Percentiles rank a stretch among this genome's conserved stretches.
phyloP scores from a whole-genome alignment of 441 rosid species.

The Corymbia citriodora region DNA sequence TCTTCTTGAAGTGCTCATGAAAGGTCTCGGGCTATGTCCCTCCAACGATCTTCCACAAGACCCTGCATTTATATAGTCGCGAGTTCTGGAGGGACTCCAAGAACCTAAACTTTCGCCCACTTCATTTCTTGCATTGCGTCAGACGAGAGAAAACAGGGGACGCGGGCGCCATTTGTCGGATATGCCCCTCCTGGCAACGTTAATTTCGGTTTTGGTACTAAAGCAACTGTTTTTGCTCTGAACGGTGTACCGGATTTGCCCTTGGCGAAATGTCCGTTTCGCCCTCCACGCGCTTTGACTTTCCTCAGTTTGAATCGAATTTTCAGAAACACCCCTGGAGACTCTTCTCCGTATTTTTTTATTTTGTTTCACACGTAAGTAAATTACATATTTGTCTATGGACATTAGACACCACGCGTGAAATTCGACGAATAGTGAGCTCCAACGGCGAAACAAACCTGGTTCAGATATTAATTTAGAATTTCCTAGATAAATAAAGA shows the following conservation, averaged over 20 bases:
- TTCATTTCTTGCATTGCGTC: neutral
- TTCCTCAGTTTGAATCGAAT: neutral
- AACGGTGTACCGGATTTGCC: slow-evolving; percentile 12
- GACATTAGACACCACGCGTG: too few species aligned
- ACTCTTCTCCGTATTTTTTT: neutral
- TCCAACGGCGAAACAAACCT: neutral
- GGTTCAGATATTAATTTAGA: neutral
- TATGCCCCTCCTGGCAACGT: neutral
- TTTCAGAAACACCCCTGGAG: neutral
- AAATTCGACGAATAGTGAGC: neutral
- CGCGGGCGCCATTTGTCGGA: neutral
- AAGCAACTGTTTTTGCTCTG: neutral
- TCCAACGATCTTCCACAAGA: neutral
- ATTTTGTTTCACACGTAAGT: neutral
- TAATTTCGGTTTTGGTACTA: neutral
- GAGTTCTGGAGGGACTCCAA: neutral
- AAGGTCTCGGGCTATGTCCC: neutral
- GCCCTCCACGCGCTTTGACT: slow-evolving; percentile 3
- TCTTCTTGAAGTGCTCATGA: neutral
- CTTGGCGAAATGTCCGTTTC: neutral
- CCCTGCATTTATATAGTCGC: neutral
- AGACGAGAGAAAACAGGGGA: neutral
- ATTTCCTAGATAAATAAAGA: neutral
- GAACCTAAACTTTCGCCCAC: neutral
- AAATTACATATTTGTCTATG: too few species aligned